phyloP scores from a whole-genome alignment of 2,329 filamentous ascomycete genomes.

The Cladophialophora psammophila region DNA sequence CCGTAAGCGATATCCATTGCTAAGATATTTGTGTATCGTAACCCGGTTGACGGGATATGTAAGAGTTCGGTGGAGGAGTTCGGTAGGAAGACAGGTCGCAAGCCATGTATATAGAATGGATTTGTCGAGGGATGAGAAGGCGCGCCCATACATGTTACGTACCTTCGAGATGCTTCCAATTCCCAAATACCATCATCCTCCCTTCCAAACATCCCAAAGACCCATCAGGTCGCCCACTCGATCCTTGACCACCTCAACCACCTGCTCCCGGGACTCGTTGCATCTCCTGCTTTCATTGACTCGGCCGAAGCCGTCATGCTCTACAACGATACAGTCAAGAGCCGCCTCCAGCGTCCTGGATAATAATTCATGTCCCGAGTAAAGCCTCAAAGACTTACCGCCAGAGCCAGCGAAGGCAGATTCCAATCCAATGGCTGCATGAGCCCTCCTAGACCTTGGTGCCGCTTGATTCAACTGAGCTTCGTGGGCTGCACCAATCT shows the following conservation, averaged over 20 bases:
- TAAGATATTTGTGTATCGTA: constrained; percentile 18
- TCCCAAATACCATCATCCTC: constrained; percentile 9
- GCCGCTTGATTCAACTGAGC: constrained; percentile 7
- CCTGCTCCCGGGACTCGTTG: not conserved
- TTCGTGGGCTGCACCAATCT: constrained; percentile 2
- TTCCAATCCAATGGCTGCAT: constrained; percentile 20
- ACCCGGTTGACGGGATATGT: not conserved
- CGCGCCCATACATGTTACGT: not conserved
- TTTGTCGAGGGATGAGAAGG: not conserved
- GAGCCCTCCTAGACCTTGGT: constrained; percentile 2
- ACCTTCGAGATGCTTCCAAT: not conserved
- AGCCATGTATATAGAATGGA: no score
- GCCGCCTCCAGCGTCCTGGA: constrained; percentile 23
- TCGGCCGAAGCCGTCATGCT: constrained; percentile 33
- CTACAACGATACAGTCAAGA: constrained; percentile 32
- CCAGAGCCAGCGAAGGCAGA: constrained; percentile 27
- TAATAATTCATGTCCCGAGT: constrained; percentile 26
- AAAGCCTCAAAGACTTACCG: constrained; percentile 26
- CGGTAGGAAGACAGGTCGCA: not conserved
- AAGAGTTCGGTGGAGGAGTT: not conserved
- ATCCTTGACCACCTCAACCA: constrained; percentile 38
- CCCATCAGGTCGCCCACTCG: constrained; percentile 28
- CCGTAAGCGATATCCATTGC: constrained; percentile 18
- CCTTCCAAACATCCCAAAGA: constrained; percentile 31
- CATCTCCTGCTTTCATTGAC: not conserved